phyloP scores from a whole-genome alignment of 2,329 filamentous ascomycete species.

The Microthyrium microscopicum region DNA sequence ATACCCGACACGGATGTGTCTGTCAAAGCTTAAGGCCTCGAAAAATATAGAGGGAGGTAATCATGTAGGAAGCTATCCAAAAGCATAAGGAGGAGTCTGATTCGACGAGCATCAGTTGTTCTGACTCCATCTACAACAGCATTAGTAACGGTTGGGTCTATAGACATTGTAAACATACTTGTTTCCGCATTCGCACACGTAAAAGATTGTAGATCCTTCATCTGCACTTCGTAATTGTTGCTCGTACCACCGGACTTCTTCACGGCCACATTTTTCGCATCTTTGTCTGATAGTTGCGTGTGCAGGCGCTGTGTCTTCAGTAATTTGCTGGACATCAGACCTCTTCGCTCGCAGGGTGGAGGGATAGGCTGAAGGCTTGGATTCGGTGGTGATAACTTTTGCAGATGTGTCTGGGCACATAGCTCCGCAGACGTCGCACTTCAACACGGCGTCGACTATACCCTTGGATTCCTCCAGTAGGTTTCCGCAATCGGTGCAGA shows the following conservation, averaged over 20 bases:
- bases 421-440: slow-evolving; percentile 73
- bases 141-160: slow-evolving; percentile 4
- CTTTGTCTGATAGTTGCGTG: slow-evolving; percentile 32
- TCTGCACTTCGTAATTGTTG: slow-evolving; percentile 83
- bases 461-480: slow-evolving; percentile 68
- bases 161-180: slow-evolving; percentile 39
- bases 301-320: slow-evolving; percentile 57
- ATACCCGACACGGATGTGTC: slow-evolving; percentile 40
- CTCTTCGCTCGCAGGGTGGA: slow-evolving; percentile 72
- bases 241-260: slow-evolving; percentile 70
- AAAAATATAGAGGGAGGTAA: not conserved
- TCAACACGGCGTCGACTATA: slow-evolving; percentile 55
- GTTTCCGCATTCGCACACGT: slow-evolving; percentile 70
- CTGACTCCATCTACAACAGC: slow-evolving; percentile 30
- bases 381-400: slow-evolving; percentile 62
- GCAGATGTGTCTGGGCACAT: slow-evolving; percentile 62
- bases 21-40: slow-evolving; percentile 9
- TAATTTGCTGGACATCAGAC: slow-evolving; percentile 64
- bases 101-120: slow-evolving; percentile 35
- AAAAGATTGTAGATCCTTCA: slow-evolving; percentile 87
- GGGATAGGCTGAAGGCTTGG: slow-evolving; percentile 82
- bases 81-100: not conserved
- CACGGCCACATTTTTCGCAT: slow-evolving; percentile 66
- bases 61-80: too few species aligned
- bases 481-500: slow-evolving; percentile 87